Conservation (phyloP, 1,139 yeast species). For the Suhomyces ambrosiae region DNA sequence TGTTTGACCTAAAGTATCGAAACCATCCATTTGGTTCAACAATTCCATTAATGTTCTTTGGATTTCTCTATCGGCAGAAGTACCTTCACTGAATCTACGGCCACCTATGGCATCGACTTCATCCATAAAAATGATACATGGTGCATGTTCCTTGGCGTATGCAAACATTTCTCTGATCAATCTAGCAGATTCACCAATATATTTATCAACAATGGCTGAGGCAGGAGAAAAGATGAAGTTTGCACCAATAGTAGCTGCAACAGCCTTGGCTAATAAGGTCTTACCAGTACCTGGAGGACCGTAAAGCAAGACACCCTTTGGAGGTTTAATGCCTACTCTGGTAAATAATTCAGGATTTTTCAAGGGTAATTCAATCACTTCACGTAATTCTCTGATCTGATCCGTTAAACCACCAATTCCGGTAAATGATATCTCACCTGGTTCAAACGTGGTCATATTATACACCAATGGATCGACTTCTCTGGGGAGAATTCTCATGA, state of each 20-base stretch:
- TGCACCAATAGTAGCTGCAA: conserved; percentile 98
- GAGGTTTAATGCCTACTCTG: conserved; percentile 96
- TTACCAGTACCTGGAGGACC: conserved; percentile 99
- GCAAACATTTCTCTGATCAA: conserved; percentile 98
- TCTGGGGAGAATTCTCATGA: conserved; percentile 95
- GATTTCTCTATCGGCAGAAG: conserved; percentile 98
- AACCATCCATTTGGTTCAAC: conserved; percentile 98
- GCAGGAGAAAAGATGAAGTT: conserved; percentile 98
- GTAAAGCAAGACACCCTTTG: conserved; percentile 93
- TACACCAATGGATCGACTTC: conserved; percentile 98
- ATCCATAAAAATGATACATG: conserved; percentile 98
- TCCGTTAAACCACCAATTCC: conserved; percentile 97
- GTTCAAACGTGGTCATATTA: conserved; percentile 97
- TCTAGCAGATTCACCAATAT: conserved; percentile 97
- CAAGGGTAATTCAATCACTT: conserved; percentile 94
- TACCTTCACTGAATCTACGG: conserved; percentile 96
- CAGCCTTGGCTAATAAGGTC: conserved; percentile 94
- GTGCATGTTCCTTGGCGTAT: conserved; percentile 97
- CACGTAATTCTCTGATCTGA: conserved; percentile 94
- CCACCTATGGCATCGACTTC: conserved; percentile 99
- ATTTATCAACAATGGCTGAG: conserved; percentile 96
- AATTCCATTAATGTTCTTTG: conserved; percentile 98
- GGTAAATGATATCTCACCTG: conserved; percentile 92
- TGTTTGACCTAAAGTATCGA: conserved; percentile 94
- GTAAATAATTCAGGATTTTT: conserved; percentile 95